Evolutionary conservation across 306 rosid species (phyloP), one percentile per base, ranked within the genome.

Genomic region (Medicago arabica): DNA sequence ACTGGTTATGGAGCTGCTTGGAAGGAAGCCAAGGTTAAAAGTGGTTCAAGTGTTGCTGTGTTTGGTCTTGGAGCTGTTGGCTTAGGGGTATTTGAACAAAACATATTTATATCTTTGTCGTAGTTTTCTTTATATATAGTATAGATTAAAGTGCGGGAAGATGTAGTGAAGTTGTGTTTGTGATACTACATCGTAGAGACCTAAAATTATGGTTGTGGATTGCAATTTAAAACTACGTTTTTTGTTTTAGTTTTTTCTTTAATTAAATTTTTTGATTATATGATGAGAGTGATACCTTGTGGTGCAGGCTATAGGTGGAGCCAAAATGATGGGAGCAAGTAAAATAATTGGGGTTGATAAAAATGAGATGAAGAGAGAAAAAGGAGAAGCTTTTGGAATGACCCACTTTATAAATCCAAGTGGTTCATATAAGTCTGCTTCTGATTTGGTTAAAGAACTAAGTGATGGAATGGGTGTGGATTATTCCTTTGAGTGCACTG

Each of bases 401-500:
- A 86, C 87, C 12, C 70, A 81, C 10, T 87, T 85, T 34, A 81
- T 86, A 67, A 83, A 89, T 66, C 81, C 89, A 0, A 4, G 46
- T 16, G 59, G 65, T 16, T 62, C 70, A 11, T 51, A 21, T 19
- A 89, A 79, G 36, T 44, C 88, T 53, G 38, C 74, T 70, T 83
- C 81, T 31, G 59, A 85, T 69, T 77, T 79, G 40, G 34, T 89
- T 54, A 79, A 79, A 47, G 87, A 83, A 60, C 10, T 78, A 1
- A 85, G 79, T 41, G 84, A 63, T 75, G 91, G 91, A 80, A 23
- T 69, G 71, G 91, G 89, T 51, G 93, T 82, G 34, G 91, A 89
- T 78, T 87, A 81, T 23, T 81, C 85, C 60, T 36, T 86, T 49
- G 92, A 89, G 55, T 84, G 92, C 86, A 86, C 85, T 19, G 88